Base-by-base conservation (phyloP, 768 basidiomycete genomes). In the Auriculariales sp. region DNA sequence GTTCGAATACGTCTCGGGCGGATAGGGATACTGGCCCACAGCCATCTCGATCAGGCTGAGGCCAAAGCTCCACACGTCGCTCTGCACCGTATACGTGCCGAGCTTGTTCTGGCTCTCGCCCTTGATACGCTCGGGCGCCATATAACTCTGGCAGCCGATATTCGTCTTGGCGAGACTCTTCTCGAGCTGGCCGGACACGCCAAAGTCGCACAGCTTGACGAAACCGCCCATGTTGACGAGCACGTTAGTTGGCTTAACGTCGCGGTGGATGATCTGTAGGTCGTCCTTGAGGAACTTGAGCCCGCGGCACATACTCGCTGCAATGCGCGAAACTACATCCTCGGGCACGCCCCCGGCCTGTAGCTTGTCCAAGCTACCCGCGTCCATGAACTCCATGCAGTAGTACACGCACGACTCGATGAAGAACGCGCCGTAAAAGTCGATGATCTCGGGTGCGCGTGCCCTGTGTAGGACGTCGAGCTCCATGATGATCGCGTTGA, bases 311-410 rank as follows among this genome's bases (percentile, higher is more conserved):
- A 95, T 86, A 53, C 72, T 77, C 9, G 71, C 72, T 1, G 90
- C 83, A 49, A 98, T 85, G 45, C 85, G 74, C 11, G 81, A 79
- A 22, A 99, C 69, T 9, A 94, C 89, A 31, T 79, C 71, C 61
- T 99, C 95, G 1, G 72, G 70, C 2, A 83, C 70, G 33, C 81
- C 76, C 67, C 15, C 61, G 19, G 71, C 64, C 54, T 72, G 66
- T 25, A 98, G 72, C 55, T 83, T 87, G 63, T 97, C 95, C 44
- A 99, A 74, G 33, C 82, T 86, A n/a, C 93, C 92, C 10, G 92
- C 93, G 62, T 99, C 94, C 95, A 99, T 99, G 67, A 83, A 89
- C 70, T 99, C 95, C 93, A 98, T 98, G 66, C 93, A 98, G 64
- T 95, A 97, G 67, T 99, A 97, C 22, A 99, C 95, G 64, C 94